A percentile compares a stretch with the other conserved stretches of the same genome.
phyloP scores from a whole-genome alignment of 768 basidiomycete species.

The Amanita phalloides region DNA sequence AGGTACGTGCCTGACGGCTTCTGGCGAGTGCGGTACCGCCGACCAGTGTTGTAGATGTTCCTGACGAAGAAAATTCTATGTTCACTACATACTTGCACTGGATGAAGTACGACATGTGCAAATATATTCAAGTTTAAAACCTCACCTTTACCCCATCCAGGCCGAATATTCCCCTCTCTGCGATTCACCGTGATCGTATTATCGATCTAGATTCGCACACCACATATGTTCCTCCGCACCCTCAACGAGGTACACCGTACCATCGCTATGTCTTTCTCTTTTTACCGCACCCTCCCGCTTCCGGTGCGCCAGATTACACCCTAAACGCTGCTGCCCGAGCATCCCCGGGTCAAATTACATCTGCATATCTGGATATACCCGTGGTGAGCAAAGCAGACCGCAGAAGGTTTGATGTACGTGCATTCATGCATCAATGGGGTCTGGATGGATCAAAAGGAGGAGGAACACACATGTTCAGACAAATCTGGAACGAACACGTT shows the following conservation, averaged over 20 bases:
- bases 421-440: slow-evolving; percentile 45
- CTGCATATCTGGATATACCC: slow-evolving; percentile 32
- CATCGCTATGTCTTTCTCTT: slow-evolving; percentile 82
- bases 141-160: slow-evolving; percentile 23
- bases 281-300: slow-evolving; percentile 49
- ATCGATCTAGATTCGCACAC: slow-evolving; percentile 45
- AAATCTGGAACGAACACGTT: slow-evolving; percentile 61
- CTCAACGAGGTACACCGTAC: slow-evolving; percentile 78
- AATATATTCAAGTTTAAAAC: slow-evolving; percentile 6
- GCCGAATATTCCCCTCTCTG: slow-evolving; percentile 74
- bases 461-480: slow-evolving; percentile 78
- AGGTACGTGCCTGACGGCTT: slow-evolving; percentile 30
- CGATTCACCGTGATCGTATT: slow-evolving; percentile 32
- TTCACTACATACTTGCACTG: slow-evolving; percentile 78
- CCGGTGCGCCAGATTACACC: slow-evolving; percentile 20
- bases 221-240: slow-evolving; percentile 83
- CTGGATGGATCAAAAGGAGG: slow-evolving; percentile 48
- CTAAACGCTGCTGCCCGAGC: slow-evolving; percentile 24
- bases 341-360: slow-evolving; percentile 19
- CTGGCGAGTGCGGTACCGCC: not conserved
- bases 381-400: slow-evolving; percentile 36
- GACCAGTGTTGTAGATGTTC: slow-evolving; percentile 49
- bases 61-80: slow-evolving; percentile 52
- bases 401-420: slow-evolving; percentile 53
- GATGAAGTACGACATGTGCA: slow-evolving; percentile 51